A percentile compares a stretch with the other conserved stretches of the same genome.
Conservation (phyloP, 768 basidiomycete genomes). For the Gloeostereum incarnatum region DNA sequence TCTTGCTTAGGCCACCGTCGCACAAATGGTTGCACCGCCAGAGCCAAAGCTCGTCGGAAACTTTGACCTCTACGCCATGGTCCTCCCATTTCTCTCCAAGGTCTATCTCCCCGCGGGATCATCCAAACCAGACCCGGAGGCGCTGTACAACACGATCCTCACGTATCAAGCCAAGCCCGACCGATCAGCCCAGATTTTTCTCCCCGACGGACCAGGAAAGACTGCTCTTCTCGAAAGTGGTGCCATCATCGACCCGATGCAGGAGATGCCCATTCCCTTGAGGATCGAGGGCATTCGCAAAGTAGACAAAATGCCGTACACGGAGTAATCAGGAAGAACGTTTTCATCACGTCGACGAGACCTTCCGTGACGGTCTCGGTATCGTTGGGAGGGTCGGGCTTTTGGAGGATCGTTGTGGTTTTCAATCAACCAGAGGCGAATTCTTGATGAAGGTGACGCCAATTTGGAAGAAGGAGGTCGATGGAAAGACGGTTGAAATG, state of each 20-base stretch:
- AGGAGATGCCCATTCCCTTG: not conserved
- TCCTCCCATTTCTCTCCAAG: slow-evolving; percentile 22
- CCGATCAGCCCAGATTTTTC: not conserved
- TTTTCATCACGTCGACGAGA: too few relatives aligned
- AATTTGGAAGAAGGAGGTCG: not conserved
- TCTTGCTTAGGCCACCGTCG: too few relatives aligned
- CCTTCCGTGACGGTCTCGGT: too few relatives aligned
- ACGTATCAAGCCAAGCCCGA: not conserved
- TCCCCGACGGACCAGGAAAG: not conserved
- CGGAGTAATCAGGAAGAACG: too few relatives aligned
- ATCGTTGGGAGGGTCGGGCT: too few relatives aligned
- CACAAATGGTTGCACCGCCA: too few relatives aligned
- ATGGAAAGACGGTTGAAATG: too few relatives aligned
- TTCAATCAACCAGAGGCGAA: not conserved
- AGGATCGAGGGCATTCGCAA: not conserved
- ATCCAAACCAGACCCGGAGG: slow-evolving; percentile 14
- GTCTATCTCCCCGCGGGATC: slow-evolving; percentile 19
- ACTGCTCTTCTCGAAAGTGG: not conserved
- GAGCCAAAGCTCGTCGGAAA: slow-evolving; percentile 16
- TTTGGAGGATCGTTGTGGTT: not conserved
- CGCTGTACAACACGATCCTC: not conserved
- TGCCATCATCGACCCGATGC: not conserved
- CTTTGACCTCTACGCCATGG: slow-evolving; percentile 30
- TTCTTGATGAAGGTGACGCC: not conserved
- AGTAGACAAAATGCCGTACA: not conserved